Base-by-base conservation (phyloP, 2,329 filamentous ascomycete genomes). In the Fusarium anguioides region DNA sequence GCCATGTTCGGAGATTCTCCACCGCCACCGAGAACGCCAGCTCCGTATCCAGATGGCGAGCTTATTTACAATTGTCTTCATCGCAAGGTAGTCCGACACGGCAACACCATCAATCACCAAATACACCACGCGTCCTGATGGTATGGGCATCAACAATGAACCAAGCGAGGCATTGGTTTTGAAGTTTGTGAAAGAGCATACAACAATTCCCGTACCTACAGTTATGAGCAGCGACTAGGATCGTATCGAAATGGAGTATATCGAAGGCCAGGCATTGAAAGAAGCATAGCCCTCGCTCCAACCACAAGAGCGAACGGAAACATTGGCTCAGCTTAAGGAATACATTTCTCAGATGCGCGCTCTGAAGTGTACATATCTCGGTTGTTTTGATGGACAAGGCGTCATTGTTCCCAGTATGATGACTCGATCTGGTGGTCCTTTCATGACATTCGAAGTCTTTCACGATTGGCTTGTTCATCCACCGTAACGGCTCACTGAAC, bases 141-240 rank as follows among this genome's bases (percentile, higher is more conserved):
- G 71, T 4, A 45, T 73, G 53, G 69, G 64, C 14, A 35, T 8
- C 1, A 50, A 50, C 2, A 60, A 64, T 23, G n/a, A 61, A 1
- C 70, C 72, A 0, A 73, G 66, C 26, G 71, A 74, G 27, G 69
- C 64, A 0, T 4, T 20, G 1, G 72, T 52, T 3, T 40, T 74
- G 17, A 35, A 46, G 2, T 72, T 74, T 31, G 45, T 72, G 21
- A 63, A 64, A 6, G 60, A 26, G n/a, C 8, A 74, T 5, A 75
- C 73, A 0, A 68, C 66, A 1, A 75, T 76, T 0, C 72, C 73
- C 0, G 72, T 75, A 0, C 74, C 73, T 0, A 45, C 69, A 9
- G 66, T 76, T n/a, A 53, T 74, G 8, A 66, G 67, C 36, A 72
- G 70, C 20, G 70, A 69, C 3, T 75, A 59, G 68, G 71, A 74